phyloP scores from a whole-genome alignment of 1,284 basidiomycete genomes.

The Austroboletus novae-zelandiae region DNA sequence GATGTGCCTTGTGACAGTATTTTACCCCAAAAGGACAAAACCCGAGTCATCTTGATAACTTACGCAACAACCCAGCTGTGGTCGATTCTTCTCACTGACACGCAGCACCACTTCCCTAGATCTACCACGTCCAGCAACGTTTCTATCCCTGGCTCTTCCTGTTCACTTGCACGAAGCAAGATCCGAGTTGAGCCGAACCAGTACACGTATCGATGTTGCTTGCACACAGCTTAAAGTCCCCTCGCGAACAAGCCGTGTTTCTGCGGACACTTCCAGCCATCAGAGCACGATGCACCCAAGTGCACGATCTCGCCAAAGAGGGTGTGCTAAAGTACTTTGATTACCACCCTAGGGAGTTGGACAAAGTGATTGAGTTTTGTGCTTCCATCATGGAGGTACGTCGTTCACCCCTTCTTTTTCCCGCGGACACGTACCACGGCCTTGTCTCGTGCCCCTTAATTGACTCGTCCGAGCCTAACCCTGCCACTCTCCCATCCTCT shows the following conservation, averaged over 20 bases:
- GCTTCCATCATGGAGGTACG: slow-evolving; percentile 74
- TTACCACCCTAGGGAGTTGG: slow-evolving; percentile 77
- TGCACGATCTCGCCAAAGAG: slow-evolving; percentile 73
- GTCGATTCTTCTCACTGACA: too few species aligned
- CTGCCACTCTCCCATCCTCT: not conserved
- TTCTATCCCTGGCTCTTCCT: too few species aligned
- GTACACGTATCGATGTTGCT: slow-evolving; percentile 3
- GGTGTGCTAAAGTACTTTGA: slow-evolving; percentile 83
- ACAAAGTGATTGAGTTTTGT: slow-evolving; percentile 78
- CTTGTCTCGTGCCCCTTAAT: not conserved
- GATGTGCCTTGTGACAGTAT: too few species aligned
- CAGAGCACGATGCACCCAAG: slow-evolving; percentile 77
- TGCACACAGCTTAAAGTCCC: slow-evolving; percentile 11
- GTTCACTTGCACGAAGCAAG: too few species aligned
- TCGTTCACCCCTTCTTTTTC: not conserved
- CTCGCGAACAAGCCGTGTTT: slow-evolving; percentile 54
- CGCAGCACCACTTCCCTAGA: too few species aligned
- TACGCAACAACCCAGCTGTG: too few species aligned
- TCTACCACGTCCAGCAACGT: too few species aligned
- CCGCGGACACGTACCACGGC: not conserved
- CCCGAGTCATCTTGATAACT: too few species aligned
- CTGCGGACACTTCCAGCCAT: slow-evolving; percentile 87
- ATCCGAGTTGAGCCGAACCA: not conserved
- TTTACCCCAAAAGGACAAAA: too few species aligned
- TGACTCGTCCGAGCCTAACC: not conserved